A percentile compares a stretch with the other conserved stretches of the same genome.
phyloP scores from a whole-genome alignment of 1,284 basidiomycete species.

The Waitea zeae region DNA sequence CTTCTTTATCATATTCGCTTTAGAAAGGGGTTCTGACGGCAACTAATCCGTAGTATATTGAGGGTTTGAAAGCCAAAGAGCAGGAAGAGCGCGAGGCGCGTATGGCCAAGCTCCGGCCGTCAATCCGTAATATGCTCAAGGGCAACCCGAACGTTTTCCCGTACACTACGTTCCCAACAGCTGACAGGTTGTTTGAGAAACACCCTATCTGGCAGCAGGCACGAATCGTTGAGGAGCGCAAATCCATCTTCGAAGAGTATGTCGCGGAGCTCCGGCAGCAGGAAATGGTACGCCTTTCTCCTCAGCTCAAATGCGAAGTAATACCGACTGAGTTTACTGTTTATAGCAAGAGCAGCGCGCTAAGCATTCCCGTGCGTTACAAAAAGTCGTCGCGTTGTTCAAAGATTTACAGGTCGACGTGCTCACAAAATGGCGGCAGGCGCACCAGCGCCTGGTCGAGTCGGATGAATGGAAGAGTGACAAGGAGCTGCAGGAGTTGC shows the following conservation, averaged over 20 bases:
- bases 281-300: slow-evolving; percentile 73
- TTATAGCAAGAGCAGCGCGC: slow-evolving; percentile 60
- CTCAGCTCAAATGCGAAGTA: slow-evolving; percentile 3
- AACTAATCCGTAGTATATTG: slow-evolving; percentile 40
- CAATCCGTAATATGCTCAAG: slow-evolving; percentile 68
- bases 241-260: slow-evolving; percentile 80
- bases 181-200: slow-evolving; percentile 65
- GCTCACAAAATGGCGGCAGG: slow-evolving; percentile 75
- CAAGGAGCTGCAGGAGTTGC: slow-evolving; percentile 58
- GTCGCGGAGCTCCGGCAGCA: slow-evolving; percentile 67
- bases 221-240: slow-evolving; percentile 69
- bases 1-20: slow-evolving; percentile 6
- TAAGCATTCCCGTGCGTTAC: slow-evolving; percentile 55
- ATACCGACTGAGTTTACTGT: slow-evolving; percentile 2
- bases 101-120: slow-evolving; percentile 67
- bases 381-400: slow-evolving; percentile 65
- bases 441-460: slow-evolving; percentile 56
- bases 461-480: slow-evolving; percentile 69
- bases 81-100: slow-evolving; percentile 70
- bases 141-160: slow-evolving; percentile 75
- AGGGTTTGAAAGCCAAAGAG: slow-evolving; percentile 43
- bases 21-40: slow-evolving; percentile 1
- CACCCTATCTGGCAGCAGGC: slow-evolving; percentile 82
- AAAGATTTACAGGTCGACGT: slow-evolving; percentile 76
- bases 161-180: slow-evolving; percentile 78